These are phyloP conservation scores for Candida fluviatilis DNA, from an alignment of 805 yeast species.

Conservation along the genomic window DNA sequence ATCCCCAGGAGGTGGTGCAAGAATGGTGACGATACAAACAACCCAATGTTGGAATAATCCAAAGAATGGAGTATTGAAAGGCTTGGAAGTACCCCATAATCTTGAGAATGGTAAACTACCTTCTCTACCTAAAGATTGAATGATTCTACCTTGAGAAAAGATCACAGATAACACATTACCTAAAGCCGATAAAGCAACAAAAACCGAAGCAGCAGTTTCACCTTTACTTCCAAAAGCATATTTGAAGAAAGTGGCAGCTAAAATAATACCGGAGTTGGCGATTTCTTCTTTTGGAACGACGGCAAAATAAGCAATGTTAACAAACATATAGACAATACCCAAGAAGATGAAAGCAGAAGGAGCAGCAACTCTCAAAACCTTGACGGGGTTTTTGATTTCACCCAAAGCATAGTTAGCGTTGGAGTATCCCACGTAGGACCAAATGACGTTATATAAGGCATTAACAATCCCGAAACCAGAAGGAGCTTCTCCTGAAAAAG, in stretches of 20 bases:
- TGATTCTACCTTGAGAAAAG: constrained; percentile 76
- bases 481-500: constrained; percentile 53
- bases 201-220: constrained; percentile 68
- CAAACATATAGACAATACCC: constrained; percentile 66
- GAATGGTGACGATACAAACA: constrained; percentile 65
- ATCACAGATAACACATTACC: constrained; percentile 82
- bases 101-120: constrained; percentile 72
- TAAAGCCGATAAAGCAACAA: constrained; percentile 76
- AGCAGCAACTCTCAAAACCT: constrained; percentile 67
- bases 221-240: constrained; percentile 68
- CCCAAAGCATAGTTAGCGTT: constrained; percentile 81
- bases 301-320: constrained; percentile 75
- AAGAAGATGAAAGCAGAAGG: constrained; percentile 64
- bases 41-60: constrained; percentile 77
- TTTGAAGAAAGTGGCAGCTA: constrained; percentile 73
- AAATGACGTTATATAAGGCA: constrained; percentile 76
- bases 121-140: constrained; percentile 79
- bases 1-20: constrained; percentile 78
- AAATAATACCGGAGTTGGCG: constrained; percentile 57
- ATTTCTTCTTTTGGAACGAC: constrained; percentile 69
- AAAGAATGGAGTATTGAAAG: constrained; percentile 68
- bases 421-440: constrained; percentile 82
- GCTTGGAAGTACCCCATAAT: constrained; percentile 66
- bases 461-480: constrained; percentile 68
- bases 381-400: constrained; percentile 70